phyloP scores from a whole-genome alignment of 768 basidiomycete genomes.

The Termitomyces sp. region DNA sequence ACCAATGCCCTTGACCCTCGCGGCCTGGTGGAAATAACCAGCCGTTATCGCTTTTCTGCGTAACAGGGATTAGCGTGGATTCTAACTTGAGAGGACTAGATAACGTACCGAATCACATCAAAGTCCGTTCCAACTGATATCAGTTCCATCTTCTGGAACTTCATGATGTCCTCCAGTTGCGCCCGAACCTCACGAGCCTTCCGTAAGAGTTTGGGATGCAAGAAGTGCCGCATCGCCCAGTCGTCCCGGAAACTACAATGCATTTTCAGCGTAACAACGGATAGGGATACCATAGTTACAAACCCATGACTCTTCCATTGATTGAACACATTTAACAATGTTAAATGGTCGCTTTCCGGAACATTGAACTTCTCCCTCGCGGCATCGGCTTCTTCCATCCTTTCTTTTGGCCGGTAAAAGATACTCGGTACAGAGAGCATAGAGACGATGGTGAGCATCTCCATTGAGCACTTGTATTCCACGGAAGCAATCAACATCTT shows the following conservation, averaged over 20 bases:
- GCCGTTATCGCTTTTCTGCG: slow-evolving; percentile 92
- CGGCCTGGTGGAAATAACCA: slow-evolving; percentile 99
- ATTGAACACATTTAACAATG: slow-evolving; percentile 91
- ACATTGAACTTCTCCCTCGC: slow-evolving; percentile 98
- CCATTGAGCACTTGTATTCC: slow-evolving; percentile 87
- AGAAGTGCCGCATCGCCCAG: slow-evolving; percentile 92
- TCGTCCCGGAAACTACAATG: slow-evolving; percentile 83
- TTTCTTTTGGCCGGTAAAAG: slow-evolving; percentile 95
- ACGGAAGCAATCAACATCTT: slow-evolving; percentile 98
- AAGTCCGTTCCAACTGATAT: slow-evolving; percentile 94
- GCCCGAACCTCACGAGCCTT: slow-evolving; percentile 94
- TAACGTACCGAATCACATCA: slow-evolving; percentile 66
- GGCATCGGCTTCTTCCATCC: slow-evolving; percentile 97
- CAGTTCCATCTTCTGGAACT: slow-evolving; percentile 94
- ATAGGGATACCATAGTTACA: slow-evolving; percentile 21
- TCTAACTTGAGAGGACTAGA: no score
- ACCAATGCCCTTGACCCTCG: slow-evolving; percentile 96
- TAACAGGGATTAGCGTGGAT: neutral
- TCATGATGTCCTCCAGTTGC: slow-evolving; percentile 99
- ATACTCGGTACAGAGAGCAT: slow-evolving; percentile 99
- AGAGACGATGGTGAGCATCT: slow-evolving; percentile 98
- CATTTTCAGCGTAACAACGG: neutral
- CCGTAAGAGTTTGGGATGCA: slow-evolving; percentile 92
- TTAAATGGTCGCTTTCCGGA: slow-evolving; percentile 96
- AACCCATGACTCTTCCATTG: slow-evolving; percentile 98